Base-by-base conservation (phyloP, 1,139 yeast species). In the Saccharomycopsis crataegensis region DNA sequence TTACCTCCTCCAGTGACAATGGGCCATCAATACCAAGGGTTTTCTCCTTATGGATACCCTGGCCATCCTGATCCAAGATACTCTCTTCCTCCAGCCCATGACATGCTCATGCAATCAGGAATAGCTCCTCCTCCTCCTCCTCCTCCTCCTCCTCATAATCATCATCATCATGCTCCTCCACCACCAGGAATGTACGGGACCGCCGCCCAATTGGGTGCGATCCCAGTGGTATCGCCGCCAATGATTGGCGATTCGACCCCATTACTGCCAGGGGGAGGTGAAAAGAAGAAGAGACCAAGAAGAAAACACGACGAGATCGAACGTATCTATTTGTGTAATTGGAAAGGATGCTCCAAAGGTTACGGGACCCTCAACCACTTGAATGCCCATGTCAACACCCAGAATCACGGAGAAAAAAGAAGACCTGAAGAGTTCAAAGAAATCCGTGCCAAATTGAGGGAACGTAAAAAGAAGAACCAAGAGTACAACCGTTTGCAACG, bases 341-440 rank as follows among this genome's bases (percentile, higher is more conserved):
- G 62, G 61, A 75, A 77, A 9, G 79, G 78, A 1, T 86, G 94
- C 63, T 70, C 76, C 45, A 86, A 86, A 67, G 80, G 85, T 50
- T 86, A 86, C 64, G 94, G 94, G 1, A 82, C 89, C 28, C 70
- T 86, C 50, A 86, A 86, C 66, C 94, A 86, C 66, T 70, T 86
- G 50, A 86, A 86, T 65, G 86, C 91, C 12, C 94, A 86, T 65
- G 83, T 86, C 22, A 76, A 79, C 4, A 77, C 86, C 64, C 87
- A 86, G 60, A 78, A 77, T 49, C 94, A 86, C 64, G 94, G 94
- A 7, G 76, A 75, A 52, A 77, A 86, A 60, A 77, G 88, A 57
- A 72, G 77, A 38, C 87, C 88, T 45, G 81, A 82, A 37, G 93
- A 86, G 64, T 86, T 85, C 65, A 74, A 72, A 59, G 76, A 74